Evolutionary conservation across 495 filamentous ascomycete genomes (phyloP).

Genomic region (Hypomontagnella monticulosa): DNA sequence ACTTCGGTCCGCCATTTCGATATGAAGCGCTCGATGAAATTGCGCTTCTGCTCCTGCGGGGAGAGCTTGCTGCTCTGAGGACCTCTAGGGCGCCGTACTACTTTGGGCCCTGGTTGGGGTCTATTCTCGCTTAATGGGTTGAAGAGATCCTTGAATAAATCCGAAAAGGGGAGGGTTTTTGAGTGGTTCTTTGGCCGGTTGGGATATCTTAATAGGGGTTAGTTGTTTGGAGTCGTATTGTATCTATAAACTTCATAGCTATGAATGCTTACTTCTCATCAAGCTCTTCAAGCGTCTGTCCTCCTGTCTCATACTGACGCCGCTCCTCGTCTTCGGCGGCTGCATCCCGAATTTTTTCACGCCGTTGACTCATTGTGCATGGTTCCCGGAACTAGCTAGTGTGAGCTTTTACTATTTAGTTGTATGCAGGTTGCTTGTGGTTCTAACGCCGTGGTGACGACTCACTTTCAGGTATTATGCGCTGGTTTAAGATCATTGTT

Average conservation of each 20-base stretch:
- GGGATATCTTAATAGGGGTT: slow-evolving; percentile 70
- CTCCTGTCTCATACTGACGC: slow-evolving; percentile 56
- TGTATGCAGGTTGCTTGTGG: not conserved
- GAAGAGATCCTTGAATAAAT: slow-evolving; percentile 81
- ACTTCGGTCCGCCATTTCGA: slow-evolving; percentile 87
- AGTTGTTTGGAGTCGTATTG: slow-evolving; percentile 30
- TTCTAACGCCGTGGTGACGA: too few species aligned
- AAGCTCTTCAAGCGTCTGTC: slow-evolving; percentile 62
- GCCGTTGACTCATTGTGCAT: slow-evolving; percentile 40
- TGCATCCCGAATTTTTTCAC: slow-evolving; percentile 54
- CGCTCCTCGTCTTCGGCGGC: slow-evolving; percentile 63
- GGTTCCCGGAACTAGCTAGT: not conserved
- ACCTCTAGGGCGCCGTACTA: slow-evolving; percentile 62
- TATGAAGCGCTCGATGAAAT: slow-evolving; percentile 90
- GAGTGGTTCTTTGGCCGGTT: slow-evolving; percentile 83
- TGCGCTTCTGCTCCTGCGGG: slow-evolving; percentile 84
- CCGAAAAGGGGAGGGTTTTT: slow-evolving; percentile 82
- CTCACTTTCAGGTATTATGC: too few species aligned
- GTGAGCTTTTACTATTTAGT: too few species aligned
- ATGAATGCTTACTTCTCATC: slow-evolving; percentile 67
- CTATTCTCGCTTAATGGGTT: slow-evolving; percentile 86
- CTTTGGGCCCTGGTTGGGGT: slow-evolving; percentile 70
- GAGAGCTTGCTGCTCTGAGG: slow-evolving; percentile 68
- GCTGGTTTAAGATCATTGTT: too few species aligned
- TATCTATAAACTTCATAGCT: not conserved